phyloP scores from a whole-genome alignment of 768 basidiomycete genomes.

The Galerina sulciceps region DNA sequence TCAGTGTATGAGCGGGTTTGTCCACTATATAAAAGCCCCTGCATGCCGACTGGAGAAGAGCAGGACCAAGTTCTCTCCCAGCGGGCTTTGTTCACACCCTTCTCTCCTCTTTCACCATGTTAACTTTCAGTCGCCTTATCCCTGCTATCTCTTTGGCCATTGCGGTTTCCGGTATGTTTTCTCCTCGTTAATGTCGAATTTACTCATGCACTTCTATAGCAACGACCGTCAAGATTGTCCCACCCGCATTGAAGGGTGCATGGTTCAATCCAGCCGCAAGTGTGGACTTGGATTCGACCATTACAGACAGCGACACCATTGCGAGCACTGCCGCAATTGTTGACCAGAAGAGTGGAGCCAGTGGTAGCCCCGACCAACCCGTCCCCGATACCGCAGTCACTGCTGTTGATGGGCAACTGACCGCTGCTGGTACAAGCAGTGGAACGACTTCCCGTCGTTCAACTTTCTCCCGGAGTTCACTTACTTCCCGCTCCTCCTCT shows the following conservation, averaged over 20 bases:
- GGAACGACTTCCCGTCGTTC: conserved; percentile 16
- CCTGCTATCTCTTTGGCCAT: conserved; percentile 23
- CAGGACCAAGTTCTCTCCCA: conserved; percentile 19
- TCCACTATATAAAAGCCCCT: conserved; percentile 23
- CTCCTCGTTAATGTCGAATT: background rate
- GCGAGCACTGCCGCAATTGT: conserved; percentile 36
- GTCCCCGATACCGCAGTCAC: conserved; percentile 42
- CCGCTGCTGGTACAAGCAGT: conserved; percentile 18
- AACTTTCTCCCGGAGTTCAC: conserved; percentile 11
- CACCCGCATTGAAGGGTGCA: conserved; percentile 29
- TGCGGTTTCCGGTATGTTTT: conserved; percentile 22
- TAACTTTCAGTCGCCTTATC: conserved; percentile 17
- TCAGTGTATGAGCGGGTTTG: conserved; percentile 6
- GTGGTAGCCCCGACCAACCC: conserved; percentile 37
- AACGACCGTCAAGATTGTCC: conserved; percentile 26
- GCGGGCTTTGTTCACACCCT: conserved; percentile 9
- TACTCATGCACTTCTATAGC: conserved; percentile 10
- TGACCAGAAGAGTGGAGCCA: conserved; percentile 43
- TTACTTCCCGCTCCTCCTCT: conserved; percentile 25
- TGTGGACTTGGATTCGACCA: conserved; percentile 24
- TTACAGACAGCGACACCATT: conserved; percentile 39
- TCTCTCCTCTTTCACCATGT: conserved; percentile 6
- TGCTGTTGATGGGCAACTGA: conserved; percentile 46
- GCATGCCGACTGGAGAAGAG: conserved; percentile 9
- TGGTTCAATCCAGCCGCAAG: conserved; percentile 25